Conservation (phyloP, 768 basidiomycete genomes). For the Boletus subcaerulescens region DNA sequence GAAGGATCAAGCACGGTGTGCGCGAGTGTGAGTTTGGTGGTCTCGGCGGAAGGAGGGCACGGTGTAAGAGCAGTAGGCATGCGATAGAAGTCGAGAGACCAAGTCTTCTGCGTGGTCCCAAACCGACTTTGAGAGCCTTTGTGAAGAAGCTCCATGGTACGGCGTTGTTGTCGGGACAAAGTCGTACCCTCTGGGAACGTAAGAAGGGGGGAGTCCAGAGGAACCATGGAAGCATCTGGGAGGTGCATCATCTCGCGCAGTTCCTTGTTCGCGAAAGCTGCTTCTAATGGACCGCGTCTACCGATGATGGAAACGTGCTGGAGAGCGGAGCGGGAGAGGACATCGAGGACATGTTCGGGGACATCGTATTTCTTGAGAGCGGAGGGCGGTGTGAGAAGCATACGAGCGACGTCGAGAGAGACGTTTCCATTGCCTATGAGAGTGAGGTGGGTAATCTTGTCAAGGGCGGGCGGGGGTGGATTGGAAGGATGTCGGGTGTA, state of each 20-base stretch:
- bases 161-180: slow-evolving; percentile 61
- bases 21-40: slow-evolving; percentile 49
- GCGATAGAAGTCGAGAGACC: slow-evolving; percentile 81
- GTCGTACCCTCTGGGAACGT: slow-evolving; percentile 31
- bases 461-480: slow-evolving; percentile 58
- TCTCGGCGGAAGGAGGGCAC: slow-evolving; percentile 16
- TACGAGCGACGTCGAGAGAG: slow-evolving; percentile 86
- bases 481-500: slow-evolving; percentile 89
- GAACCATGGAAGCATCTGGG: slow-evolving; percentile 64
- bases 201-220: slow-evolving; percentile 50
- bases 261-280: slow-evolving; percentile 91
- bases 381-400: slow-evolving; percentile 71
- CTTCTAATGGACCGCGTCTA: slow-evolving; percentile 83
- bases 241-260: slow-evolving; percentile 76
- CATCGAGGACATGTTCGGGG: slow-evolving; percentile 67
- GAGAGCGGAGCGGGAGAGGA: slow-evolving; percentile 60
- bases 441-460: slow-evolving; percentile 66
- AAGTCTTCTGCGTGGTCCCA: slow-evolving; percentile 59
- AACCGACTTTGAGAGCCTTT: slow-evolving; percentile 55
- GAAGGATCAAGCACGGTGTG: slow-evolving; percentile 58
- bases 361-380: slow-evolving; percentile 72
- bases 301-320: slow-evolving; percentile 81
- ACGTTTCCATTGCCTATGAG: slow-evolving; percentile 96
- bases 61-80: slow-evolving; percentile 53
- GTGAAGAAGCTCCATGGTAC: slow-evolving; percentile 60